These are phyloP conservation scores for Verticillium albo-atrum DNA, from an alignment of 2,329 filamentous ascomycete species.

Conservation along the genomic window DNA sequence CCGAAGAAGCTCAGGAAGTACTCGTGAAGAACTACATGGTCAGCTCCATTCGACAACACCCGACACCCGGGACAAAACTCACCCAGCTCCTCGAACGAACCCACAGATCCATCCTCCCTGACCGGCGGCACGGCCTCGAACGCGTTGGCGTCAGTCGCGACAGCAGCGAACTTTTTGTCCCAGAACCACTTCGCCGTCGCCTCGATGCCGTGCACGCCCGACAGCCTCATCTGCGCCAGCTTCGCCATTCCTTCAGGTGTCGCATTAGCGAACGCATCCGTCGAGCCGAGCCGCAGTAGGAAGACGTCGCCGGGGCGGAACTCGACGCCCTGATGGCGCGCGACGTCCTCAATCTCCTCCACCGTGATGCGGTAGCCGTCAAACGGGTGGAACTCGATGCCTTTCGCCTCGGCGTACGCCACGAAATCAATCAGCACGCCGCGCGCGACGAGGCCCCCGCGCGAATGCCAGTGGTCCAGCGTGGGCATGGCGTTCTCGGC, in stretches of 20 bases:
- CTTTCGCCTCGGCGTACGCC: slow-evolving; percentile 43
- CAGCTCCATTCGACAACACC: background rate
- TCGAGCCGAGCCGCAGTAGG: slow-evolving; percentile 59
- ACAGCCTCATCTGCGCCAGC: slow-evolving; percentile 20
- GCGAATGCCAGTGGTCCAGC: slow-evolving; percentile 45
- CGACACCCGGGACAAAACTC: slow-evolving; percentile 12
- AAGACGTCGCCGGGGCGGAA: slow-evolving; percentile 65
- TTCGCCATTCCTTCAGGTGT: slow-evolving; percentile 27
- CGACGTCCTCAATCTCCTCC: slow-evolving; percentile 53
- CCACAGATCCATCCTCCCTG: slow-evolving; percentile 31
- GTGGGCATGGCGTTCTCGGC: slow-evolving; percentile 28
- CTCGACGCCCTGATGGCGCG: slow-evolving; percentile 54
- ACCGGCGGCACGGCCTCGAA: slow-evolving; percentile 62
- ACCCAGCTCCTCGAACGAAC: slow-evolving; percentile 30
- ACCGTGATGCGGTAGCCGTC: slow-evolving; percentile 48
- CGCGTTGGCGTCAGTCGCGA: slow-evolving; percentile 56
- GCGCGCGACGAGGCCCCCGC: slow-evolving; percentile 48
- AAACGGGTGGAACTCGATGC: slow-evolving; percentile 46
- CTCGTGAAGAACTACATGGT: slow-evolving; percentile 35
- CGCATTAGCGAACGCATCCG: slow-evolving; percentile 50
- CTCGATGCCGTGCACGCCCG: slow-evolving; percentile 40
- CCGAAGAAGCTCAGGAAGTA: slow-evolving; percentile 47
- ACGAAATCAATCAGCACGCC: slow-evolving; percentile 54
- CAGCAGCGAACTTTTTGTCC: slow-evolving; percentile 63
- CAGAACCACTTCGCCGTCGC: slow-evolving; percentile 62